A percentile compares a stretch with the other conserved stretches of the same genome.
Conservation (phyloP, 176 grass and related monocot species). For the Tillandsia leiboldiana region DNA sequence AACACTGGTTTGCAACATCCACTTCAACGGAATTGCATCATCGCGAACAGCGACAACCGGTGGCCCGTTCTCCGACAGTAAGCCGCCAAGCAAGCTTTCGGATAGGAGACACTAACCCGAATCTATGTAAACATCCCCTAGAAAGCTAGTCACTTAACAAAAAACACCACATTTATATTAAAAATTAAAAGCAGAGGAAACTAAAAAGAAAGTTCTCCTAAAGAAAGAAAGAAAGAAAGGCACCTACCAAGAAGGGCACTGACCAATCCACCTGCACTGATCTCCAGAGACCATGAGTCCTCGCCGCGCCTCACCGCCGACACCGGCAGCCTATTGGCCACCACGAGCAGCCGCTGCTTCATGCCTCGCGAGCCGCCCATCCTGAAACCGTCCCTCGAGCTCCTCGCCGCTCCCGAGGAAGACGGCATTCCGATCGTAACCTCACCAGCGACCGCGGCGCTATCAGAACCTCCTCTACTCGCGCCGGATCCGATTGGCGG, state of each 20-base stretch:
- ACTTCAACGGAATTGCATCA: too few relatives aligned
- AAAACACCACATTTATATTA: neutral
- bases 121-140: too few relatives aligned
- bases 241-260: constrained; percentile 83
- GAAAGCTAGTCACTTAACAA: too few relatives aligned
- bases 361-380: constrained; percentile 34
- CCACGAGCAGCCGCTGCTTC: constrained; percentile 95
- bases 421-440: neutral
- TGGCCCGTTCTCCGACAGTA: neutral
- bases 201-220: too few relatives aligned
- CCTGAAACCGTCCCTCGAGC: constrained; percentile 10
- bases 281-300: constrained; percentile 91
- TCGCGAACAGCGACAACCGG: too few relatives aligned
- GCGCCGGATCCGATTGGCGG: neutral
- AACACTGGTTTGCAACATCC: too few relatives aligned
- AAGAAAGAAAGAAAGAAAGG: neutral
- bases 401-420: neutral
- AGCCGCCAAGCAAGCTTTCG: too few relatives aligned
- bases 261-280: constrained; percentile 88
- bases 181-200: constrained; percentile 11
- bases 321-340: constrained; percentile 88
- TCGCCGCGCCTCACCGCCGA: constrained; percentile 81
- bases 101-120: too few relatives aligned
- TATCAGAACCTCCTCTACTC: neutral
- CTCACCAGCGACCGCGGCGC: constrained; percentile 5